Evolutionary conservation across 305 asterid genomes (phyloP).

Genomic region (Solanum hybrid): DNA sequence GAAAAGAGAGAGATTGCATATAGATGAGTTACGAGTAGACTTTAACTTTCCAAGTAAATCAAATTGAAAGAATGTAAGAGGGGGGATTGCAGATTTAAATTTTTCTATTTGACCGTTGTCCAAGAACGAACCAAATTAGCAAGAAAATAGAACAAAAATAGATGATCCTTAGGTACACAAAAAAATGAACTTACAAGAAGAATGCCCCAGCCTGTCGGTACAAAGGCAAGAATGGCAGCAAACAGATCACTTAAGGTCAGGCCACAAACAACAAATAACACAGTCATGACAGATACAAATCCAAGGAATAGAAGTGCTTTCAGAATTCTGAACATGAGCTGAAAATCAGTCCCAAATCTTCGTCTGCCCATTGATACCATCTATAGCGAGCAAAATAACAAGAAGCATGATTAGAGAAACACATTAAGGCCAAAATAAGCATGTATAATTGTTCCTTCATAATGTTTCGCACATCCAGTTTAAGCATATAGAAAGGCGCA

Average conservation of each 20-base stretch:
- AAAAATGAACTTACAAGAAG: constrained; percentile 46
- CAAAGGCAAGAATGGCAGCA: constrained; percentile 85
- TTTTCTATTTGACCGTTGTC: neutral
- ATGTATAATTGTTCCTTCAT: neutral
- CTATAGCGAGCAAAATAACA: constrained; percentile 27
- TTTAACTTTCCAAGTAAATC: neutral
- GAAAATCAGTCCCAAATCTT: constrained; percentile 90
- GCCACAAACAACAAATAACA: constrained; percentile 64
- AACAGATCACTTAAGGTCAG: constrained; percentile 71
- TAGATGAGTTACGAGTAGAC: neutral
- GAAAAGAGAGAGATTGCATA: neutral
- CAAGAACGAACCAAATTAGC: neutral
- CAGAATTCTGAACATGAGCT: constrained; percentile 95
- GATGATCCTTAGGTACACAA: neutral
- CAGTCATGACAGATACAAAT: constrained; percentile 80
- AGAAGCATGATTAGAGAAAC: neutral
- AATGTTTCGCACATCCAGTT: neutral
- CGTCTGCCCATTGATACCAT: constrained; percentile 97
- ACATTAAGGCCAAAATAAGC: neutral
- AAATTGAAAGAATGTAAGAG: neutral
- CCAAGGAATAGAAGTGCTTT: constrained; percentile 91
- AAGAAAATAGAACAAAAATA: neutral
- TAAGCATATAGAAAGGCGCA: neutral
- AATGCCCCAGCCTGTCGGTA: constrained; percentile 99
- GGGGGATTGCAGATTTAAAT: neutral